A percentile compares a stretch with the other conserved stretches of the same genome.
These are phyloP conservation scores for Trichoderma lentiforme DNA, from an alignment of 2,329 filamentous ascomycete genomes.

Conservation along the genomic window DNA sequence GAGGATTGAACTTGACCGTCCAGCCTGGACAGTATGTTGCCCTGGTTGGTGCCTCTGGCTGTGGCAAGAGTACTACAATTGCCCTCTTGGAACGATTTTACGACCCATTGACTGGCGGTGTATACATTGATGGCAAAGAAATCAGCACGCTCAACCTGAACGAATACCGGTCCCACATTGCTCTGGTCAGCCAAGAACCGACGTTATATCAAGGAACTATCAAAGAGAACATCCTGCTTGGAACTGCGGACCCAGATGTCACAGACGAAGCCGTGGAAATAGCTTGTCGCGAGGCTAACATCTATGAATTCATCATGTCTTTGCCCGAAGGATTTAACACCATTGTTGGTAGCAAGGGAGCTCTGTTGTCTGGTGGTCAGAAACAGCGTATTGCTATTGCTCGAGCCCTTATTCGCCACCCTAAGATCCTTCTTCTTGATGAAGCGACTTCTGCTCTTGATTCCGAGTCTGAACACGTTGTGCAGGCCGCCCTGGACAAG, in stretches of 20 bases:
- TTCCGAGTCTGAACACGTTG: constrained; percentile 16
- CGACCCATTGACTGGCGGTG: constrained; percentile 76
- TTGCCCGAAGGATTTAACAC: constrained; percentile 47
- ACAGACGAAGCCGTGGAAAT: constrained; percentile 69
- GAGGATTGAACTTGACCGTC: constrained; percentile 74
- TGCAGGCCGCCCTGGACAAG: constrained; percentile 28
- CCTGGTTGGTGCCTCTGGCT: constrained; percentile 86
- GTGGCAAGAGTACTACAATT: constrained; percentile 92
- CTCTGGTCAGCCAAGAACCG: constrained; percentile 90
- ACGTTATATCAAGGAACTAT: constrained; percentile 93
- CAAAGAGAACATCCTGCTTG: constrained; percentile 83
- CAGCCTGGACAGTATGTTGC: constrained; percentile 81
- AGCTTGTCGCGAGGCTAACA: constrained; percentile 87
- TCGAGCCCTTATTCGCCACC: constrained; percentile 18
- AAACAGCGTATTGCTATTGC: constrained; percentile 19
- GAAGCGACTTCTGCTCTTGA: constrained; percentile 18
- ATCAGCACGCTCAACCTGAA: constrained; percentile 80
- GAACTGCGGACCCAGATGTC: constrained; percentile 63
- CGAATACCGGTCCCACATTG: constrained; percentile 77
- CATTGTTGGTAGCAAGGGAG: constrained; percentile 37
- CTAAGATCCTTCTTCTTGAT: constrained; percentile 17
- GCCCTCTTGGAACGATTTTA: constrained; percentile 92
- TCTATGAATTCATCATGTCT: constrained; percentile 86
- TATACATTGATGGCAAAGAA: constrained; percentile 80
- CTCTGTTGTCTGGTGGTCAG: constrained; percentile 28